phyloP scores from a whole-genome alignment of 129 eudicot species.

The Flaveria ramosissima region DNA sequence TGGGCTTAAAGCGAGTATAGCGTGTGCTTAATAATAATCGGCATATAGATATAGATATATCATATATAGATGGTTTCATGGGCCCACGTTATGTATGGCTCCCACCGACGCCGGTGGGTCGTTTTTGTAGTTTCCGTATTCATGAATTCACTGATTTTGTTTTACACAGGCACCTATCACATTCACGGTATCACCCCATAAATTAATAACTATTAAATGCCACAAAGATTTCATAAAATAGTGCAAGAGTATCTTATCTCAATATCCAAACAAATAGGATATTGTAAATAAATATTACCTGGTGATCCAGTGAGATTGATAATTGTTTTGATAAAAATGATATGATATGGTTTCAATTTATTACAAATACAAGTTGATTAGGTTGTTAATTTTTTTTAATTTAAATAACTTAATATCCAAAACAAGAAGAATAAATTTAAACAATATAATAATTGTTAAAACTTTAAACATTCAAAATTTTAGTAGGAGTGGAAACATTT shows the following conservation, averaged over 20 bases:
- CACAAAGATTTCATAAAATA: neutral
- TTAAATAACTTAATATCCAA: no score
- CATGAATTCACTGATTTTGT: neutral
- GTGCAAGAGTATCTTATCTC: neutral
- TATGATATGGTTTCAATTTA: no score
- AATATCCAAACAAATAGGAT: neutral
- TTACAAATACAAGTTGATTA: no score
- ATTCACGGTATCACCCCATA: neutral
- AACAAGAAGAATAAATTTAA: no score
- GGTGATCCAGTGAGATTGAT: no score
- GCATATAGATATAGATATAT: neutral
- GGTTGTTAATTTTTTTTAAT: no score
- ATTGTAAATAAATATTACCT: no score
- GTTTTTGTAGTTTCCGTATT: neutral
- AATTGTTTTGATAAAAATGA: no score
- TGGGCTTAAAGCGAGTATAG: slow-evolving; percentile 26
- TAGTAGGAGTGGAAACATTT: no score
- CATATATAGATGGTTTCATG: slow-evolving; percentile 3
- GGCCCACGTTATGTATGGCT: neutral
- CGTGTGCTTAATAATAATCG: slow-evolving; percentile 17
- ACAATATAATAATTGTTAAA: no score
- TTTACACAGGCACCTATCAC: no score
- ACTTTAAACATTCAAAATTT: no score
- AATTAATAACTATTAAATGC: neutral
- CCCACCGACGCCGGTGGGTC: neutral